Base-by-base conservation (phyloP, 129 eudicot genomes). In the Heracleum sosnowskyi region DNA sequence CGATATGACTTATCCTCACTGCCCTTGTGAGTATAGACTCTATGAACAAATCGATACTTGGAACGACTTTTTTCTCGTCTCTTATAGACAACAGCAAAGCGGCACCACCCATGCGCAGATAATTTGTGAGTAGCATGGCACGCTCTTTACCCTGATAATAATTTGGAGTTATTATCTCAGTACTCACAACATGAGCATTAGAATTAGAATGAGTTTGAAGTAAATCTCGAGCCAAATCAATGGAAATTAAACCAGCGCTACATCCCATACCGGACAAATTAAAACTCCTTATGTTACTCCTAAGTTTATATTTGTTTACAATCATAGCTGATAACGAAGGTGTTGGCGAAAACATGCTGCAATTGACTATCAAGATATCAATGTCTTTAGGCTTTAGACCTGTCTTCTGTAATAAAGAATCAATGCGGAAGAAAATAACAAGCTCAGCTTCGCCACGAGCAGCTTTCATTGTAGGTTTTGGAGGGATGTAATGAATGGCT, bases 261-360 rank as follows among this genome's bases (percentile, higher is more conserved):
- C 97, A 91, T 22, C 97, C 97, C 97, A 91, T 91, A 0, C 93
- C 97, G 0, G 93, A 87, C 39, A 91, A 80, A 74, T 89, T 87
- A 78, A 74, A 91, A 74, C 91, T 89, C 83, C 88, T 91, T 6
- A 91, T 66, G 39, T 87, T 85, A 46, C 90, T 85, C 74, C 93
- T 85, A 83, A 91, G 44, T 40, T 83, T 85, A 79, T 91, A 91
- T 76, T 87, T 89, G 42, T 84, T 91, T 37, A 89, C 86, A 63
- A 91, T 85, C 84, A 87, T 87, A 7, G 86, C 86, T 9, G 93
- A 85, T 22, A 89, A 44, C 1, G 97, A 91, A 2, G 97, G 97
- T 13, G 93, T 87, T 12, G 97, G 93, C 0, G 89, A 80, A 47
- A 89, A 89, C 13, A 91, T 83, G 73, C 93, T 89, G 79, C 97